phyloP scores from a whole-genome alignment of 2,329 filamentous ascomycete species.

The Ceratocystis colombiana region DNA sequence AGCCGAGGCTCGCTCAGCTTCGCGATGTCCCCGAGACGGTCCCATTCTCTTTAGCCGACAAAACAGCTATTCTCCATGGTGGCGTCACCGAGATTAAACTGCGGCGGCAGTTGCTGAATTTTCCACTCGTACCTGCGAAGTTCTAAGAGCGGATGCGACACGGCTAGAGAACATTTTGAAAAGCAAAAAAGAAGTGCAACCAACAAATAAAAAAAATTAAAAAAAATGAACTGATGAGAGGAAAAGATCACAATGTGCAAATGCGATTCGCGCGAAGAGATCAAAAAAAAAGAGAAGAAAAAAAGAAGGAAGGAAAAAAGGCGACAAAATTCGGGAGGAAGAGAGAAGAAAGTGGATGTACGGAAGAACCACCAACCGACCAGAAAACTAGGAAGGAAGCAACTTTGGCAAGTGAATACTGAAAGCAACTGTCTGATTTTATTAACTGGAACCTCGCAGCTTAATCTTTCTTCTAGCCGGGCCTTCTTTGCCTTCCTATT shows the following conservation, averaged over 20 bases:
- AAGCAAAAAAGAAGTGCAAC: slow-evolving; percentile 25
- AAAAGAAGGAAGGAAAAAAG: slow-evolving; percentile 18
- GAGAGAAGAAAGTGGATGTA: slow-evolving; percentile 25
- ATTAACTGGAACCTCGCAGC: background rate
- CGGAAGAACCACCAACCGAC: slow-evolving; percentile 9
- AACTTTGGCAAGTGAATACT: slow-evolving; percentile 14
- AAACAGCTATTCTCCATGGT: background rate
- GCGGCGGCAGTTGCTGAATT: background rate
- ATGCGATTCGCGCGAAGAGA: slow-evolving; percentile 26
- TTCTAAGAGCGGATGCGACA: slow-evolving; percentile 25
- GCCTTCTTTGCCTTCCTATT: background rate
- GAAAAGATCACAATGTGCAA: slow-evolving; percentile 17
- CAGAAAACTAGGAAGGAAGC: slow-evolving; percentile 13
- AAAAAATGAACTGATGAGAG: slow-evolving; percentile 14
- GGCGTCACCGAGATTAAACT: background rate
- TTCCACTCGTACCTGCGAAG: slow-evolving; percentile 18
- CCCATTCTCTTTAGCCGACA: background rate
- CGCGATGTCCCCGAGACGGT: slow-evolving; percentile 19
- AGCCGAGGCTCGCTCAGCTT: slow-evolving; percentile 25
- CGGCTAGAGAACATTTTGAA: slow-evolving; percentile 26
- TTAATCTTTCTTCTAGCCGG: background rate
- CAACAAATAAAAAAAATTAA: slow-evolving; percentile 21
- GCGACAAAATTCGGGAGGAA: slow-evolving; percentile 24
- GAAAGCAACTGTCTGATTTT: background rate
- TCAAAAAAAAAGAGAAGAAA: slow-evolving; percentile 19